Evolutionary conservation across 257 asterid genomes (phyloP).

Genomic region (Cinchona pubescens): DNA sequence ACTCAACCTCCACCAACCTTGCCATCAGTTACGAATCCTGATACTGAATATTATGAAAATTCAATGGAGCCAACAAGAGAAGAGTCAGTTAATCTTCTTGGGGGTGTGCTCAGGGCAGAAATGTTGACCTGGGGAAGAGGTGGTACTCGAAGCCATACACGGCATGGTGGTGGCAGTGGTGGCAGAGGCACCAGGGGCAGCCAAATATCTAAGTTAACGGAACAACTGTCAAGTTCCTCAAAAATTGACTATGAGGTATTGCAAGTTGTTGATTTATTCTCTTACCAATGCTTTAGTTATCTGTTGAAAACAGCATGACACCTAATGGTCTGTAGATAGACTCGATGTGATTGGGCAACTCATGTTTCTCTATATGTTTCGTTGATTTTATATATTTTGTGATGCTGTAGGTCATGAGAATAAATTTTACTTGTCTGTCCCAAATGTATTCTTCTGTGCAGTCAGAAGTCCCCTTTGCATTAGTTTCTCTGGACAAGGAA

Average conservation of each 20-base stretch:
- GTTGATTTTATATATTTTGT: background rate
- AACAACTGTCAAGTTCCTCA: slow-evolving; percentile 22
- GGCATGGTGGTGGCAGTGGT: slow-evolving; percentile 31
- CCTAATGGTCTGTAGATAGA: background rate
- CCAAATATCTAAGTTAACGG: slow-evolving; percentile 30
- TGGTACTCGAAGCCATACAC: slow-evolving; percentile 37
- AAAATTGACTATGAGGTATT: slow-evolving; percentile 25
- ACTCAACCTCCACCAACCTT: slow-evolving; percentile 17
- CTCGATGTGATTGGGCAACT: no score
- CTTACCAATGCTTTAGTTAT: background rate
- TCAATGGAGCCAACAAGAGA: slow-evolving; percentile 16
- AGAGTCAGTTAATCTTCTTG: slow-evolving; percentile 18
- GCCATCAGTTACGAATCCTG: slow-evolving; percentile 24
- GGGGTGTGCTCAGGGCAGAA: slow-evolving; percentile 20
- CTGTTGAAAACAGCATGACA: background rate
- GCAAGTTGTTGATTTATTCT: slow-evolving; percentile 2
- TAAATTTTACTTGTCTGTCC: background rate
- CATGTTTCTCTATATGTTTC: background rate
- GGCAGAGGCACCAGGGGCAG: slow-evolving; percentile 24
- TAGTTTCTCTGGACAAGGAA: slow-evolving; percentile 32
- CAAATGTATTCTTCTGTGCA: slow-evolving; percentile 20
- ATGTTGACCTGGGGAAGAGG: slow-evolving; percentile 40
- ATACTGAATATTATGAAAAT: slow-evolving; percentile 21
- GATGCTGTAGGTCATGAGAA: background rate
- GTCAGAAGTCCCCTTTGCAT: slow-evolving; percentile 26